Base-by-base conservation (phyloP, 2,329 filamentous ascomycete genomes). In the Exophiala calicioides region DNA sequence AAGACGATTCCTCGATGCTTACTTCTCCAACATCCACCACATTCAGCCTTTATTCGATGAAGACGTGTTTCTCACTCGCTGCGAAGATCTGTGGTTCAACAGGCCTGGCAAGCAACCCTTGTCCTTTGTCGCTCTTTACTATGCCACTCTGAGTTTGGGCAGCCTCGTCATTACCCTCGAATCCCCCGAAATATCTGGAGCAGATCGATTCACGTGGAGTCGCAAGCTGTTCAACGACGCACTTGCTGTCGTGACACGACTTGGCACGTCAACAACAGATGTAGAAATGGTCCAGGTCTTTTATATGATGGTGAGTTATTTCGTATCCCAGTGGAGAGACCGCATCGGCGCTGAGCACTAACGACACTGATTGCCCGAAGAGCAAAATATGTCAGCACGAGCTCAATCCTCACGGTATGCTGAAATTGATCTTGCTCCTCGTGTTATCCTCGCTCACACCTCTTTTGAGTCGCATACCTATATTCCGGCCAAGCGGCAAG, bases 341-440 rank as follows among this genome's bases (percentile, higher is more conserved):
- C 23, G 21, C 15, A 3, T n/a, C 8, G 24, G 26, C 6, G 36
- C 12, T 38, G n/a, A 10, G 8, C 5, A 40, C 37, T 40, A n/a
- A 40, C 30, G 12, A 30, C 37, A 69, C 68, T 36, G 65, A 73
- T 27, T 71, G 73, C 50, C 62, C 75, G 5, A 65, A 76, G 65
- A 71, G 72, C 5, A 75, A 75, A 55, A 66, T 76, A 3, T 75
- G 71, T 50, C 73, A 76, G 46, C 74, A 75, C 38, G 71, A 76
- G 48, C 61, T 76, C 3, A 74, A 74, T 39, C 70, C 71, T 4
- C 50, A 52, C 21, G 42, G 48, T 47, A 43, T 8, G 34, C 5
- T 15, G 27, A n/a, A n/a, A 26, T 12, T 31, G 8, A 35, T 27
- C 21, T 19, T 26, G 10, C 15, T 15, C 9, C 30, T 12, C 30